Evolutionary conservation across 257 asterid genomes (phyloP).

Genomic region (Solanum ahanhuiri): DNA sequence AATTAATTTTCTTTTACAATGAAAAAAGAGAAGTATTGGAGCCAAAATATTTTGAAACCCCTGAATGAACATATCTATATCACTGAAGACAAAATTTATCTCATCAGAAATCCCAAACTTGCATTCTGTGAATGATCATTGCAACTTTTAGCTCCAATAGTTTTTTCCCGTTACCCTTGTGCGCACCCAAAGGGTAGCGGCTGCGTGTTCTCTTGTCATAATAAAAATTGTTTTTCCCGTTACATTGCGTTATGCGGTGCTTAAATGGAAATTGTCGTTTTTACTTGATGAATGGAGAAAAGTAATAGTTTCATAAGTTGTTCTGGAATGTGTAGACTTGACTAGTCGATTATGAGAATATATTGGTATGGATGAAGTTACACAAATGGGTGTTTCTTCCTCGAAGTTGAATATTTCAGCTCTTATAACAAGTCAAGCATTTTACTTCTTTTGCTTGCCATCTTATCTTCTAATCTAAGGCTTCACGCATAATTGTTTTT

Average conservation of each 20-base stretch:
- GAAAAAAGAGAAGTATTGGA: neutral
- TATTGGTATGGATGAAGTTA: neutral
- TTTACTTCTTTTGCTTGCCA: neutral
- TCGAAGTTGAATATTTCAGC: neutral
- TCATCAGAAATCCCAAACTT: neutral
- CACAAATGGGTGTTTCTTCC: neutral
- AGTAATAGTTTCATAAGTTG: neutral
- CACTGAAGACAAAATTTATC: neutral
- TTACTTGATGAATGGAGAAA: neutral
- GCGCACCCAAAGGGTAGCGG: neutral
- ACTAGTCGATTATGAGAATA: neutral
- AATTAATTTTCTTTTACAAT: neutral
- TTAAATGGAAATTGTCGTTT: neutral
- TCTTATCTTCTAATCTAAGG: neutral
- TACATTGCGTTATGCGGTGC: neutral
- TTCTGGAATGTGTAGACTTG: neutral
- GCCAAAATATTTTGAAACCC: neutral
- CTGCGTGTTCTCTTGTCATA: neutral
- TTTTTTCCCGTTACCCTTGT: neutral
- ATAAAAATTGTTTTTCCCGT: neutral
- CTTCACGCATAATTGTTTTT: neutral
- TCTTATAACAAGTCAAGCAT: neutral
- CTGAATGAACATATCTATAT: neutral
- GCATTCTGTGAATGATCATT: neutral
- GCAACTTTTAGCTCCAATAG: neutral